These are phyloP conservation scores for Phaffia rhodozyma DNA, from an alignment of 1,284 basidiomycete species.

Conservation along the genomic window DNA sequence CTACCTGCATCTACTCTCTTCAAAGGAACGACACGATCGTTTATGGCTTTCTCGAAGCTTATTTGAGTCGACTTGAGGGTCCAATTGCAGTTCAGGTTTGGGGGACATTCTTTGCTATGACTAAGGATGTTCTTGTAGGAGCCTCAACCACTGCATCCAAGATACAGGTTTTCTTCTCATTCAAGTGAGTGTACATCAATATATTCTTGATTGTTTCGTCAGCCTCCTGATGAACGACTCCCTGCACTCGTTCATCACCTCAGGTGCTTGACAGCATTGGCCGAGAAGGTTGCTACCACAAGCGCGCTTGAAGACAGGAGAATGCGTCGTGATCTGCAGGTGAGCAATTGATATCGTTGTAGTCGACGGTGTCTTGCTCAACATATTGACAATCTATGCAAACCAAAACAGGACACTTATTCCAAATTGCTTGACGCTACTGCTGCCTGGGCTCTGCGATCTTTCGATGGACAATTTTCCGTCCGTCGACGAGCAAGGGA, in stretches of 20 bases:
- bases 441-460: constrained; percentile 37
- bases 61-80: constrained; percentile 71
- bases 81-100: constrained; percentile 86
- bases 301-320: constrained; percentile 79
- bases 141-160: constrained; percentile 47
- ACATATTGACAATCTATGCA: background rate
- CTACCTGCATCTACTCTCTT: constrained; percentile 6
- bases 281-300: constrained; percentile 75
- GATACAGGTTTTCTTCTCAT: constrained; percentile 55
- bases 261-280: constrained; percentile 67
- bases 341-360: constrained; percentile 24
- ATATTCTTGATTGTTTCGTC: too few relatives aligned
- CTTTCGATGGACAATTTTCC: background rate
- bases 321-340: constrained; percentile 80
- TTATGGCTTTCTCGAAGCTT: constrained; percentile 79
- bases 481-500: background rate
- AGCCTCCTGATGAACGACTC: background rate
- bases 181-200: constrained; percentile 45
- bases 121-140: constrained; percentile 58
- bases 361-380: background rate
- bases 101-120: constrained; percentile 62
- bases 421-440: constrained; percentile 73
- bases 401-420: constrained; percentile 54
- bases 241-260: background rate
- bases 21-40: constrained; percentile 52